phyloP scores from a whole-genome alignment of 192 early-diverging fungal species.

The Dispira parvispora region DNA sequence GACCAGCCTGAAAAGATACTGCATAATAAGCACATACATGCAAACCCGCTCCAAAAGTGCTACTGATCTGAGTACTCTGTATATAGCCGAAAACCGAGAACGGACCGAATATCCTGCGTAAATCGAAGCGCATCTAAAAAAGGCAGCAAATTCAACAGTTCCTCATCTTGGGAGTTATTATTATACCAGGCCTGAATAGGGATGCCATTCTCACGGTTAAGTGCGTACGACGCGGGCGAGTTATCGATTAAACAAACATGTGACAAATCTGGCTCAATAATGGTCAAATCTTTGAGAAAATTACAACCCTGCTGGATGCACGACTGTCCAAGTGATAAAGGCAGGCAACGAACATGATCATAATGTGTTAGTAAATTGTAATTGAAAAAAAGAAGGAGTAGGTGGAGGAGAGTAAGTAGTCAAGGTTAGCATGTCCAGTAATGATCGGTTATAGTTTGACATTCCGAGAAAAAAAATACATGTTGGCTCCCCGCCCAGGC shows the following conservation, averaged over 20 bases:
- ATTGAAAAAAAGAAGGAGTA: neutral
- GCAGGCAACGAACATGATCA: constrained; percentile 8
- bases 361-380: neutral
- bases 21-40: too few species aligned
- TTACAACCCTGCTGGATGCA: constrained; percentile 49
- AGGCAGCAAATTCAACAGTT: constrained; percentile 67
- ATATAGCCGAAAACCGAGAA: constrained; percentile 26
- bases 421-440: neutral
- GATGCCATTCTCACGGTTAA: constrained; percentile 76
- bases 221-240: constrained; percentile 51
- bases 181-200: constrained; percentile 76
- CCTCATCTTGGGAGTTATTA: constrained; percentile 54
- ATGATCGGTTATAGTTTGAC: neutral
- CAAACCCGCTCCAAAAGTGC: too few species aligned
- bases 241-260: constrained; percentile 76
- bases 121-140: constrained; percentile 80
- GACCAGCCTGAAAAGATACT: too few species aligned
- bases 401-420: neutral
- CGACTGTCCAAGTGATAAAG: constrained; percentile 25
- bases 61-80: neutral
- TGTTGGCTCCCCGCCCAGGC: too few species aligned
- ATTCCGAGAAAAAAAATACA: neutral
- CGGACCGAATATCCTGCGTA: constrained; percentile 64
- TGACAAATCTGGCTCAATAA: constrained; percentile 61
- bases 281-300: constrained; percentile 59